phyloP scores from a whole-genome alignment of 352 stramenopile species.

The Phytophthora brassicae region DNA sequence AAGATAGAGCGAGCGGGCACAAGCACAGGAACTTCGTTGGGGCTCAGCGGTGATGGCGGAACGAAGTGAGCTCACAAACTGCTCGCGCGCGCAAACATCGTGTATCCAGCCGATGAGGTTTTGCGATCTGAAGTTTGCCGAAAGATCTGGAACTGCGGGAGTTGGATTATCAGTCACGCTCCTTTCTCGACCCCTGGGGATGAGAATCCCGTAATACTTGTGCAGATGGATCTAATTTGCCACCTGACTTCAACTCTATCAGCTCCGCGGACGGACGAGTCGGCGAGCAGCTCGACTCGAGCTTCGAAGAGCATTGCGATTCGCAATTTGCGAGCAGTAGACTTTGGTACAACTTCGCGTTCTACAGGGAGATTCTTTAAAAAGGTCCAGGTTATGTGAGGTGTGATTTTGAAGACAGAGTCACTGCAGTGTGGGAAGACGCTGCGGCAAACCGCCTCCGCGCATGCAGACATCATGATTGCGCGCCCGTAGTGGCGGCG shows the following conservation, averaged over 20 bases:
- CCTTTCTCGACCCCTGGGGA: background rate
- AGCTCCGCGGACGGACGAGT: constrained; percentile 5
- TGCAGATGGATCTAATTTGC: too few species aligned
- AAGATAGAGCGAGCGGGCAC: constrained; percentile 27
- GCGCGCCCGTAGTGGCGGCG: background rate
- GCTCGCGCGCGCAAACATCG: constrained; percentile 7
- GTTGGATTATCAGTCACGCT: background rate
- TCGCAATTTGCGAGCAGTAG: too few species aligned
- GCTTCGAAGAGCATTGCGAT: too few species aligned
- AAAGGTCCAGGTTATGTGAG: constrained; percentile 15
- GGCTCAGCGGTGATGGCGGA: too few species aligned
- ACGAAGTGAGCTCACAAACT: background rate
- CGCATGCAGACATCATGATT: constrained; percentile 12
- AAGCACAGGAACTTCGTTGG: constrained; percentile 7
- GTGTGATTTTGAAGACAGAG: background rate
- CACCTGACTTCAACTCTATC: constrained; percentile 24
- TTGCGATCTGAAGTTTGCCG: constrained; percentile 15
- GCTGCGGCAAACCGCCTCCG: constrained; percentile 8
- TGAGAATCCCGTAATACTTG: too few species aligned
- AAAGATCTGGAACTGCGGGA: constrained; percentile 7
- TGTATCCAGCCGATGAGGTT: constrained; percentile 25
- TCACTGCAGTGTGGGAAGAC: constrained; percentile 2
- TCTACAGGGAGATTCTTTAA: constrained; percentile 4
- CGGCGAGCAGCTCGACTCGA: background rate
- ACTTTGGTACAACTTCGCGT: too few species aligned